A percentile compares a stretch with the other conserved stretches of the same genome.
Conservation (phyloP, 2,329 filamentous ascomycete genomes). For the Erysiphe pulchra region DNA sequence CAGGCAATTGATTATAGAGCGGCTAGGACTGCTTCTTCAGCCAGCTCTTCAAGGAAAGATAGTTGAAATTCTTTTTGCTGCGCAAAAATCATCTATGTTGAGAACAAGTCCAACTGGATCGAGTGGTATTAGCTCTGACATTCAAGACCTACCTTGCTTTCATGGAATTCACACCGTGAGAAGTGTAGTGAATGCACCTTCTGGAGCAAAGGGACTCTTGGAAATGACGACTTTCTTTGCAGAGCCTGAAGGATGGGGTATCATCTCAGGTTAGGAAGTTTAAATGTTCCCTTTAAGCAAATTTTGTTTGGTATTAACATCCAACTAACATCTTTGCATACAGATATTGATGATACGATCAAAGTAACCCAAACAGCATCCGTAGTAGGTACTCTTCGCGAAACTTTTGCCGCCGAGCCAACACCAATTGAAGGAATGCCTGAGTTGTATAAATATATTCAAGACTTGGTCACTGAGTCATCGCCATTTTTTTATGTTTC, state of each 20-base stretch:
- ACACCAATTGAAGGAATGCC: constrained; percentile 58
- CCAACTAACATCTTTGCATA: background rate
- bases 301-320: background rate
- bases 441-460: constrained; percentile 47
- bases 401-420: constrained; percentile 60
- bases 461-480: constrained; percentile 23
- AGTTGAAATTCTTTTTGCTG: constrained; percentile 34
- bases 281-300: constrained; percentile 3
- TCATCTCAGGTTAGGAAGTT: constrained; percentile 44
- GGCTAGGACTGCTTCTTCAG: constrained; percentile 57
- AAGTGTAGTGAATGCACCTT: constrained; percentile 21
- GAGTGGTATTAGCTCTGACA: constrained; percentile 46
- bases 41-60: constrained; percentile 44
- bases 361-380: constrained; percentile 69
- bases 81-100: constrained; percentile 15
- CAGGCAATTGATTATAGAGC: constrained; percentile 33
- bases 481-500: constrained; percentile 84
- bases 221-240: constrained; percentile 51
- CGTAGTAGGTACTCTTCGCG: constrained; percentile 52
- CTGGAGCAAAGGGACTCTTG: constrained; percentile 26
- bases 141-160: constrained; percentile 23
- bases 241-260: constrained; percentile 52
- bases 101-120: constrained; percentile 42
- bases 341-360: constrained; percentile 86
- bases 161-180: constrained; percentile 23